A percentile compares a stretch with the other conserved stretches of the same genome.
Conservation (phyloP, 805 yeast genomes). For the Sporopachydermia quercuum region DNA sequence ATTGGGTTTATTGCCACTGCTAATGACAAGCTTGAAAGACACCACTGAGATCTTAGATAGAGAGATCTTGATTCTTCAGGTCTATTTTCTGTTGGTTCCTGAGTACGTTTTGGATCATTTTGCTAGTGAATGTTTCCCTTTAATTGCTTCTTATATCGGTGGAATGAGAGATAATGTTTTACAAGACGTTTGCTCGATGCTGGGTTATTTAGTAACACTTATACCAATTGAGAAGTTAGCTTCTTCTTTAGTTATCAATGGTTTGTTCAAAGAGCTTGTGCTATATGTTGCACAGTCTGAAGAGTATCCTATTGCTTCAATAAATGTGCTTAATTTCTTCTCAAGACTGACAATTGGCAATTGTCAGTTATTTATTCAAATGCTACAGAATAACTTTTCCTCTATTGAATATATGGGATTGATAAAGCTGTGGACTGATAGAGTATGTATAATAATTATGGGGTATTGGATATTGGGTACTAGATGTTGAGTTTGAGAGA, state of each 20-base stretch:
- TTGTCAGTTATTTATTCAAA: constrained; percentile 1
- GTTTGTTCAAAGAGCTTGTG: not conserved
- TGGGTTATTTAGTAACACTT: constrained; percentile 1
- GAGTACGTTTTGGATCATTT: constrained; percentile 6
- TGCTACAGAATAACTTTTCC: not conserved
- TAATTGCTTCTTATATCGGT: constrained; percentile 13
- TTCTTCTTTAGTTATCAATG: not conserved
- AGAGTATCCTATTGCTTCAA: not conserved
- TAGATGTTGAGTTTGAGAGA: not conserved
- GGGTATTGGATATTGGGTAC: not conserved
- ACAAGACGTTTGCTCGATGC: constrained; percentile 2
- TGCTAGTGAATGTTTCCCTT: constrained; percentile 8
- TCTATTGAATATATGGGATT: not conserved
- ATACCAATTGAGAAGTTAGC: not conserved
- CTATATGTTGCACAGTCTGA: not conserved
- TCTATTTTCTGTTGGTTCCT: constrained; percentile 19
- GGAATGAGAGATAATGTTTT: constrained; percentile 10
- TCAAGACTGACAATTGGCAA: not conserved
- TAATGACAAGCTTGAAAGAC: constrained; percentile 43
- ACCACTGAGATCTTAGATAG: constrained; percentile 33
- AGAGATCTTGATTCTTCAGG: constrained; percentile 18
- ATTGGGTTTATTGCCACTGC: constrained; percentile 30
- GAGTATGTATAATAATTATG: not conserved
- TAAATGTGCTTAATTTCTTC: not conserved
- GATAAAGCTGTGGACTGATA: not conserved